These are phyloP conservation scores for barley (Hordeum vulgare) DNA, from an alignment of 176 grass and related monocot species.

Conservation along the genomic window DNA sequence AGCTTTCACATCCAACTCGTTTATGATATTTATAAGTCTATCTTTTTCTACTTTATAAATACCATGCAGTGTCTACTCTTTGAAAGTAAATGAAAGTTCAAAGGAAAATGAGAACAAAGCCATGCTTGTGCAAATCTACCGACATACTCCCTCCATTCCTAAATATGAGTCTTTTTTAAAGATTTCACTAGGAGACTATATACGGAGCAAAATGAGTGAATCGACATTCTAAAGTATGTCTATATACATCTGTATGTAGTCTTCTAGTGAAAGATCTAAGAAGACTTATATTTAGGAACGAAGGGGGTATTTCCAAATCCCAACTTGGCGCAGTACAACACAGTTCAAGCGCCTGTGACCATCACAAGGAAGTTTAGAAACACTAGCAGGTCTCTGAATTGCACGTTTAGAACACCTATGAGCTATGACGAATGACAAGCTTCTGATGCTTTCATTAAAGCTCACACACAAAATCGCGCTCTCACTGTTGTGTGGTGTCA, in stretches of 20 bases:
- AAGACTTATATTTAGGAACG: too few species aligned
- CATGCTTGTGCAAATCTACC: slow-evolving; percentile 13
- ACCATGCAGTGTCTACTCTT: too few species aligned
- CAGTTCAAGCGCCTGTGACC: slow-evolving; percentile 6
- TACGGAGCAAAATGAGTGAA: too few species aligned
- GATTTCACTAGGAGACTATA: too few species aligned
- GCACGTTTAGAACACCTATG: slow-evolving; percentile 11
- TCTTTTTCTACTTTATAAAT: too few species aligned
- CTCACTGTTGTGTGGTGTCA: not conserved
- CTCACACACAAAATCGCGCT: not conserved
- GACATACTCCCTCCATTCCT: too few species aligned
- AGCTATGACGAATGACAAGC: slow-evolving; percentile 7
- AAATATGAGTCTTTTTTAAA: too few species aligned
- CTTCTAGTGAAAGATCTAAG: too few species aligned
- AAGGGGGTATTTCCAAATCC: slow-evolving; percentile 15
- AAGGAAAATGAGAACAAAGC: not conserved
- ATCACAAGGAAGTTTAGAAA: not conserved
- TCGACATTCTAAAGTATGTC: too few species aligned
- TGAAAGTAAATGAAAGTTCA: not conserved
- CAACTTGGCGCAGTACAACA: not conserved
- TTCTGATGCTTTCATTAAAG: slow-evolving; percentile 7
- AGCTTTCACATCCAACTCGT: too few species aligned
- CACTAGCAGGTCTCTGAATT: not conserved
- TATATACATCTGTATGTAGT: too few species aligned
- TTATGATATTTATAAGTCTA: too few species aligned